Evolutionary conservation across 1,139 yeast genomes (phyloP), one percentile per base, ranked within the genome.

Genomic region (Hyphopichia pseudoburtonii): DNA sequence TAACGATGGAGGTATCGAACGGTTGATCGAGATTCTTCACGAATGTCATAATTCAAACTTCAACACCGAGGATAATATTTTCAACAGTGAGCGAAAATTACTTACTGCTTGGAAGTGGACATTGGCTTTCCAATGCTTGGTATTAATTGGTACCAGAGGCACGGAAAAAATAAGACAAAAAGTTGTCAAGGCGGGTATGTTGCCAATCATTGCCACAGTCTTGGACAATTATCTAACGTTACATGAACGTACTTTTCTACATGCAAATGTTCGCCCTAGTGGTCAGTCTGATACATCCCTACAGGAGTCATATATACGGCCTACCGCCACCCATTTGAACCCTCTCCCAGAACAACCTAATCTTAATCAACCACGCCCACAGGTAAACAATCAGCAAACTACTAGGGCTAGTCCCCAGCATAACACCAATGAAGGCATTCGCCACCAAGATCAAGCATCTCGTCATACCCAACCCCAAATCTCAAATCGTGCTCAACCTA

Each of bases 41-140:
- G 95, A 86, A 51, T 89, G 96, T 54, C 79, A 76, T 44, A 64
- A 66, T 43, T 53, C 62, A 38, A 56, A 64, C 7, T 62, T 55
- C 46, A 59, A 54, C 41, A 42, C 55, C 30, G 54, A 48, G 34
- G 73, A 67, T 38, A 60, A 54, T 47, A 63, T 77, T 21, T 73
- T 73, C 37, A 66, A 64, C 41, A 60, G 64, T 34, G 80, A 74
- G 40, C 65, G 64, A 45, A 76, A 75, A 43, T 73, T 83, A 17
- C 65, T 86, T 40, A 74, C 82, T 14, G 92, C 95, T 0, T 90
- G 97, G 96, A 92, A 90, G 63, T 92, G 98, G 98, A 87, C 96
- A 5, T 66, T 92, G 42, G 88, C 97, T 0, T 82, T 92, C 55
- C 97, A 92, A 62, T 89, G 97, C 54, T 66, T 92, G 42, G 96